Evolutionary conservation across 1,284 basidiomycete genomes (phyloP).

Genomic region (Malassezia dermatis): DNA sequence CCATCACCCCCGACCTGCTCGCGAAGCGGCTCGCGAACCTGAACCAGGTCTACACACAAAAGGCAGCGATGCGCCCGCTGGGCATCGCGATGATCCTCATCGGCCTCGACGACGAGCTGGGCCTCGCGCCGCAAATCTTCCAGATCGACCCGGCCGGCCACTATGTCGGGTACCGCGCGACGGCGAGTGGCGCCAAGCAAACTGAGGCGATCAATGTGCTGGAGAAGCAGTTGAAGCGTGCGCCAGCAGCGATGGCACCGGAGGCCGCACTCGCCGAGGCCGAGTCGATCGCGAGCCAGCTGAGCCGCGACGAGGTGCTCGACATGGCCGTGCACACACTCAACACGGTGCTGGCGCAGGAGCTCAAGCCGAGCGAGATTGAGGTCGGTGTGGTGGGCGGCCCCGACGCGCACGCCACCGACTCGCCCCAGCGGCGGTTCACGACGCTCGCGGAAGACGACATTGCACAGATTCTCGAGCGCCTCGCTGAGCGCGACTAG

Average conservation of each 20-base stretch:
- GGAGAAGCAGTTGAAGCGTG: slow-evolving; percentile 88
- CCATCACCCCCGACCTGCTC: slow-evolving; percentile 89
- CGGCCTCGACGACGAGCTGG: slow-evolving; percentile 73
- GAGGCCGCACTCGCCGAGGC: slow-evolving; percentile 34
- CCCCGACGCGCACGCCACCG: slow-evolving; percentile 15
- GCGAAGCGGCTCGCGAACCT: slow-evolving; percentile 92
- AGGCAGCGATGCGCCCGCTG: slow-evolving; percentile 90
- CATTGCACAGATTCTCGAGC: slow-evolving; percentile 36
- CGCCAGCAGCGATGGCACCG: slow-evolving; percentile 18
- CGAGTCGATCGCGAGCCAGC: slow-evolving; percentile 20
- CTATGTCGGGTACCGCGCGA: slow-evolving; percentile 95
- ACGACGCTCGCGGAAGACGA: slow-evolving; percentile 35
- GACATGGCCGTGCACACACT: slow-evolving; percentile 91
- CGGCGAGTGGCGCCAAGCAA: slow-evolving; percentile 90
- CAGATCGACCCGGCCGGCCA: slow-evolving; percentile 98
- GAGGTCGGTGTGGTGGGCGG: slow-evolving; percentile 52
- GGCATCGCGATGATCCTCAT: slow-evolving; percentile 96
- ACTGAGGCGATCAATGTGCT: slow-evolving; percentile 92
- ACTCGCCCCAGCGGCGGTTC: slow-evolving; percentile 34
- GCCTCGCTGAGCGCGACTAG: slow-evolving; percentile 42
- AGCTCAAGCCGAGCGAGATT: slow-evolving; percentile 65
- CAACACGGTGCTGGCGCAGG: slow-evolving; percentile 82
- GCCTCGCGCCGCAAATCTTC: slow-evolving; percentile 68
- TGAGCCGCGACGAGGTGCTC: slow-evolving; percentile 34
- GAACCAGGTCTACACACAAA: slow-evolving; percentile 97